Conservation (phyloP, 768 basidiomycete genomes). For the Panaeolus cyanescens region DNA sequence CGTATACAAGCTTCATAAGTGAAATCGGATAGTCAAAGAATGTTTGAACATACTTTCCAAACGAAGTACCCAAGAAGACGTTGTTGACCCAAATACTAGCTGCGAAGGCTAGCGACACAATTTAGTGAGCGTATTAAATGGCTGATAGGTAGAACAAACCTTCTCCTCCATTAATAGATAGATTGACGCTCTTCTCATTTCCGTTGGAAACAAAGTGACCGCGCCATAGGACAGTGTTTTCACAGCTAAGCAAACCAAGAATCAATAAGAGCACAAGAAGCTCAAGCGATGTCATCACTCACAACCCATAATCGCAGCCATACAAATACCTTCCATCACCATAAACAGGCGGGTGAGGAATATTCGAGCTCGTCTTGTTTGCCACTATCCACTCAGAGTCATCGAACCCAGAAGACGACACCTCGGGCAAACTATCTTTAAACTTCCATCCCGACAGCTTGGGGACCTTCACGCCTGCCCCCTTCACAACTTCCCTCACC, state of each 20-base stretch:
- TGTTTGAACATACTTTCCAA: slow-evolving; percentile 58
- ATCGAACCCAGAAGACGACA: slow-evolving; percentile 47
- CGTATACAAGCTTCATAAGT: neutral
- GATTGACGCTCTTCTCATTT: slow-evolving; percentile 61
- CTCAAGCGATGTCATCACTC: slow-evolving; percentile 27
- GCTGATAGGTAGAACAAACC: neutral
- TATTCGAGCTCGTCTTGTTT: slow-evolving; percentile 73
- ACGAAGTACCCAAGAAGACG: slow-evolving; percentile 69
- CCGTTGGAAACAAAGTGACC: slow-evolving; percentile 75
- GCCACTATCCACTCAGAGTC: slow-evolving; percentile 69
- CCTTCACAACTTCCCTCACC: slow-evolving; percentile 26
- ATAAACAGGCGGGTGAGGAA: slow-evolving; percentile 66
- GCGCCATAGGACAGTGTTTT: slow-evolving; percentile 80
- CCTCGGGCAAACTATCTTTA: slow-evolving; percentile 75
- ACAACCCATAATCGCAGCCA: slow-evolving; percentile 89
- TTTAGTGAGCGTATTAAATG: neutral
- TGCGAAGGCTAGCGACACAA: slow-evolving; percentile 60
- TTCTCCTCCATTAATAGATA: slow-evolving; percentile 69
- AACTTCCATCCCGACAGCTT: slow-evolving; percentile 69
- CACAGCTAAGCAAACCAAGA: slow-evolving; percentile 55
- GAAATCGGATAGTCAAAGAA: slow-evolving; percentile 17
- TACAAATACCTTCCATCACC: slow-evolving; percentile 80
- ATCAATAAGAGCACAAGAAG: neutral
- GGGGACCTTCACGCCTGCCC: slow-evolving; percentile 39
- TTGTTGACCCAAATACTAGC: slow-evolving; percentile 82